Evolutionary conservation across 768 basidiomycete species (phyloP).

Genomic region (Brasilioporus rufonigricans): DNA sequence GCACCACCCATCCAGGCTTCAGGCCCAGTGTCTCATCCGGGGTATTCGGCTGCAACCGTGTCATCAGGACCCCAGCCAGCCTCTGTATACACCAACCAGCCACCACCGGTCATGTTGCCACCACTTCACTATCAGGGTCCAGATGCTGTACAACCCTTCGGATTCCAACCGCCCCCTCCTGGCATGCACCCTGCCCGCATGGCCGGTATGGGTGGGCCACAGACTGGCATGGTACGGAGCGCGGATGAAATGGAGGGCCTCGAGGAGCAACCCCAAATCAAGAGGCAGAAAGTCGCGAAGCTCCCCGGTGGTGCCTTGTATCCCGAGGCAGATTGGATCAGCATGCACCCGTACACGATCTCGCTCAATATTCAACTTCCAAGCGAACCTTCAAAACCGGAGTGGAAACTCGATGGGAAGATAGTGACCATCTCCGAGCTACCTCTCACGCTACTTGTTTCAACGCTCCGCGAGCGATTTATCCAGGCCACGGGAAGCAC

Average conservation of each 20-base stretch:
- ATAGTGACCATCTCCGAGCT: constrained; percentile 77
- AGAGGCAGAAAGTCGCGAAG: constrained; percentile 84
- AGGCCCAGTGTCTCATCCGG: constrained; percentile 41
- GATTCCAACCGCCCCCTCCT: constrained; percentile 67
- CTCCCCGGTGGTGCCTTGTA: constrained; percentile 81
- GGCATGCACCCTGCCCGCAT: constrained; percentile 70
- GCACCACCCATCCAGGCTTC: constrained; percentile 55
- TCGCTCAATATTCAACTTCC: constrained; percentile 84
- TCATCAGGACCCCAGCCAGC: constrained; percentile 93
- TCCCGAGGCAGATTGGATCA: constrained; percentile 87
- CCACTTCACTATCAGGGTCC: constrained; percentile 84
- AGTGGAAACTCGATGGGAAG: constrained; percentile 89
- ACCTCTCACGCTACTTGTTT: constrained; percentile 80
- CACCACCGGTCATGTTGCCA: constrained; percentile 74
- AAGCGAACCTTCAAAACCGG: constrained; percentile 75
- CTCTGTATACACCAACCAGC: constrained; percentile 58
- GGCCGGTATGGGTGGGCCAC: constrained; percentile 57
- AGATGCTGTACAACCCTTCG: constrained; percentile 74
- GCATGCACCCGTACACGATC: constrained; percentile 90
- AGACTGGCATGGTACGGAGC: constrained; percentile 70
- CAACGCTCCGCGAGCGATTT: constrained; percentile 88
- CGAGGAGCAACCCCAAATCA: constrained; percentile 76
- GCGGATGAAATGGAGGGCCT: constrained; percentile 80
- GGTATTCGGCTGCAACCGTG: constrained; percentile 80
- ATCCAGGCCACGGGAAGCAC: constrained; percentile 72